Conservation (phyloP, 805 yeast species). For the Kodamaea leandrae region DNA sequence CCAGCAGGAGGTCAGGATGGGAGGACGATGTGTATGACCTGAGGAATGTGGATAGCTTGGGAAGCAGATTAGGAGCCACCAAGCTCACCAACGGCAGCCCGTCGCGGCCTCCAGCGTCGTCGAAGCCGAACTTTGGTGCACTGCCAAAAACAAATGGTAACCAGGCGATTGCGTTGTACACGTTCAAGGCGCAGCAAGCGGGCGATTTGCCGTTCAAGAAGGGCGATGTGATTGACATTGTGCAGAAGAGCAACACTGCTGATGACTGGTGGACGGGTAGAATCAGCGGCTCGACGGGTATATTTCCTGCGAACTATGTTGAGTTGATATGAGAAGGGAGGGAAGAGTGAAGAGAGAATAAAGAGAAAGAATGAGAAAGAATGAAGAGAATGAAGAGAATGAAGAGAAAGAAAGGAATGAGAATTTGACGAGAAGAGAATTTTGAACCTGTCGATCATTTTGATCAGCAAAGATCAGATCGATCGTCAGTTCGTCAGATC, state of each 20-base stretch:
- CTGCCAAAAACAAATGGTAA: conserved; percentile 44
- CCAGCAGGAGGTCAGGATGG: conserved; percentile 55
- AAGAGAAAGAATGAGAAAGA: not conserved
- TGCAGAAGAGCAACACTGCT: conserved; percentile 79
- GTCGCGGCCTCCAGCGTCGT: conserved; percentile 35
- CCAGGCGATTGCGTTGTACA: conserved; percentile 86
- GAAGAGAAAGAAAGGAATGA: not conserved
- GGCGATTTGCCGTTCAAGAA: conserved; percentile 92
- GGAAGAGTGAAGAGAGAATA: no score
- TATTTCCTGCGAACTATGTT: conserved; percentile 96
- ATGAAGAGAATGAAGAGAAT: not conserved
- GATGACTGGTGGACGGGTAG: conserved; percentile 99
- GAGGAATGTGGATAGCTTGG: conserved; percentile 38
- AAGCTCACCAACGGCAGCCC: conserved; percentile 28
- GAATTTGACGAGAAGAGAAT: no score
- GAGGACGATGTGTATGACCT: conserved; percentile 82
- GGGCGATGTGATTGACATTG: conserved; percentile 88
- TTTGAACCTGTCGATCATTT: no score
- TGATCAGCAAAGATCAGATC: no score
- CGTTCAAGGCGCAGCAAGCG: conserved; percentile 88
- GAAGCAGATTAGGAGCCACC: conserved; percentile 34
- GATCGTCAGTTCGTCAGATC: no score
- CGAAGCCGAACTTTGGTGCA: conserved; percentile 42
- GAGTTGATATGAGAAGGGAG: conserved; percentile 61
- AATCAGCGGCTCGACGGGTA: conserved; percentile 79